Conservation (phyloP, 305 asterid genomes). For the Plantago lanceolata region DNA sequence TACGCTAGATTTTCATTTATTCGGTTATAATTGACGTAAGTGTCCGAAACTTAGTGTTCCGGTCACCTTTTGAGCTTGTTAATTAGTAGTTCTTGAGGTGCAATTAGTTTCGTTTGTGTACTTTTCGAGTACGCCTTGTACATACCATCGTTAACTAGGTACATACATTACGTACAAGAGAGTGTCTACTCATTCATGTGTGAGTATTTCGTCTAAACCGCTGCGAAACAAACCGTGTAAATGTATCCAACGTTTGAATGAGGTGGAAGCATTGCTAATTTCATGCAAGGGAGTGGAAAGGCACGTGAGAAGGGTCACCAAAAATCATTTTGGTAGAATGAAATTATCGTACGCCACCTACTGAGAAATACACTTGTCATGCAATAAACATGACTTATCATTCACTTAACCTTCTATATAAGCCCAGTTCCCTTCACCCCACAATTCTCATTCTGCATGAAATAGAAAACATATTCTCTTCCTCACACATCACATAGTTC, state of each 20-base stretch:
- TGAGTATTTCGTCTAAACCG: too few relatives aligned
- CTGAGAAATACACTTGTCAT: slow-evolving; percentile 46
- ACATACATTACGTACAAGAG: too few relatives aligned
- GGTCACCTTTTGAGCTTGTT: too few relatives aligned
- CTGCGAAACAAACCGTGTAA: too few relatives aligned
- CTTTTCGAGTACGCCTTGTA: too few relatives aligned
- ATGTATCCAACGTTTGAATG: slow-evolving; percentile 22
- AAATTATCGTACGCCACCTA: slow-evolving; percentile 61
- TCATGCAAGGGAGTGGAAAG: slow-evolving; percentile 28
- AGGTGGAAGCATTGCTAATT: slow-evolving; percentile 14
- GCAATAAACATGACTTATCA: slow-evolving; percentile 34
- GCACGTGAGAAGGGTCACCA: slow-evolving; percentile 29
- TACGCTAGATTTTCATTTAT: too few relatives aligned
- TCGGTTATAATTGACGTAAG: too few relatives aligned
- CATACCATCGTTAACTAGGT: too few relatives aligned
- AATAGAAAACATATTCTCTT: neutral
- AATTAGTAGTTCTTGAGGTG: too few relatives aligned
- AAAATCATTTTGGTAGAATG: slow-evolving; percentile 34
- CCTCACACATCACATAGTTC: neutral
- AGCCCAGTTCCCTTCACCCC: neutral
- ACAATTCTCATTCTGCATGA: slow-evolving; percentile 8
- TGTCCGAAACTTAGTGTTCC: too few relatives aligned
- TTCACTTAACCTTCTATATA: slow-evolving; percentile 27
- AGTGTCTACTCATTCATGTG: too few relatives aligned
- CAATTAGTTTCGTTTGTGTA: too few relatives aligned